Conservation (phyloP, 164 flowering plant species). For the Umbellularia californica region DNA sequence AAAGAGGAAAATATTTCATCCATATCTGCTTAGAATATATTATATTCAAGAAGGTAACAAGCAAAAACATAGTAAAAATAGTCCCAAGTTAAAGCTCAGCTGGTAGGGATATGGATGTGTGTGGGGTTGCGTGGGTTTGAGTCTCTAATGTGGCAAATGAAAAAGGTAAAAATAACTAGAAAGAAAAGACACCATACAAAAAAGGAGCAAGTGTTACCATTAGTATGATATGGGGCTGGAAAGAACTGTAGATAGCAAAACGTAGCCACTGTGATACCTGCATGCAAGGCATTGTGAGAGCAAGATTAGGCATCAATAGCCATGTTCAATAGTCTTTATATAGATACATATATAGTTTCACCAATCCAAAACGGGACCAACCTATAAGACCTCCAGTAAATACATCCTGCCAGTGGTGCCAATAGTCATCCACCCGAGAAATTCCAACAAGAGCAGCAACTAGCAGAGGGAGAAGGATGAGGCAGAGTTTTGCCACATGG, state of each 20-base stretch:
- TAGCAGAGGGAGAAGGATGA: constrained; percentile 57
- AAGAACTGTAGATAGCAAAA: constrained; percentile 87
- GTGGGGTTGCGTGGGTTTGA: no score
- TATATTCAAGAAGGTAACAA: not conserved
- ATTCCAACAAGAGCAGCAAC: constrained; percentile 59
- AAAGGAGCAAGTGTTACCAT: constrained; percentile 31
- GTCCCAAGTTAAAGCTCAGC: no score
- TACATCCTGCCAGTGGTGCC: constrained; percentile 89
- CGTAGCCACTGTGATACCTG: constrained; percentile 58
- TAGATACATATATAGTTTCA: not conserved
- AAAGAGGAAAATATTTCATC: no score
- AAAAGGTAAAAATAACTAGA: not conserved
- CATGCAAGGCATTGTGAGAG: not conserved
- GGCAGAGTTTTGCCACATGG: constrained; percentile 68
- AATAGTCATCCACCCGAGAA: constrained; percentile 74
- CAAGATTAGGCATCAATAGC: not conserved
- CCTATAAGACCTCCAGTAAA: constrained; percentile 74
- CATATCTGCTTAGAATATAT: not conserved
- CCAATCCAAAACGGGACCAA: constrained; percentile 10
- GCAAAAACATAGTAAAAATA: no score
- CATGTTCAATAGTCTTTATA: not conserved
- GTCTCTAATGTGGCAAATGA: not conserved
- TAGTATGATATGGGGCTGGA: constrained; percentile 65
- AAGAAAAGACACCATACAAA: not conserved
- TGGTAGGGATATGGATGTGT: no score